These are phyloP conservation scores for Inga oerstediana DNA, from an alignment of 306 rosid genomes.

Conservation along the genomic window DNA sequence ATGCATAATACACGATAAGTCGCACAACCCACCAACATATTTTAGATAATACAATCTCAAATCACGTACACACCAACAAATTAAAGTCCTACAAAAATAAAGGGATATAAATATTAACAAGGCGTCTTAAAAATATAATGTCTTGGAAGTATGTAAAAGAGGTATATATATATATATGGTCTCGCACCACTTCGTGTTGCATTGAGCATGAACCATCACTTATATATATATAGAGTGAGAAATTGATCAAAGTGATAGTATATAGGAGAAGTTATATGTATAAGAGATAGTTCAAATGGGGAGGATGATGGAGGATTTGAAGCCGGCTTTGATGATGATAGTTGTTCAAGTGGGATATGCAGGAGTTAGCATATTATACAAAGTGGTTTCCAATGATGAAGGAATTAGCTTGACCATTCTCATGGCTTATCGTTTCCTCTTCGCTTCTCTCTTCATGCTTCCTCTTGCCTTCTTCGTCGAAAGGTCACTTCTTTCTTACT, in stretches of 20 bases:
- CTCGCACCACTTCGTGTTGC: not conserved
- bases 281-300: not conserved
- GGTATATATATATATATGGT: not conserved
- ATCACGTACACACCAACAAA: not conserved
- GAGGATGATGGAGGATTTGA: constrained; percentile 22
- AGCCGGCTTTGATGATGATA: constrained; percentile 31
- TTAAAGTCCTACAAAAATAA: not conserved
- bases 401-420: constrained; percentile 24
- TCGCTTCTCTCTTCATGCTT: constrained; percentile 28
- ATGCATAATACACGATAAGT: not conserved
- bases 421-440: constrained; percentile 37
- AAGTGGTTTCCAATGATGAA: constrained; percentile 23
- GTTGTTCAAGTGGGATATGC: constrained; percentile 28
- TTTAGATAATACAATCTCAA: not conserved
- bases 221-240: not conserved
- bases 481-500: constrained; percentile 11
- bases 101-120: not conserved
- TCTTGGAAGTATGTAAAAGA: not conserved
- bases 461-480: constrained; percentile 38
- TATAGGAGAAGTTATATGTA: no score
- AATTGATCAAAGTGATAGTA: not conserved
- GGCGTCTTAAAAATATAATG: not conserved
- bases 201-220: not conserved
- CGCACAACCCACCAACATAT: not conserved
- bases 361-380: constrained; percentile 31